Conservation (phyloP, 2,329 filamentous ascomycete genomes). For the Xylariaceae sp. region DNA sequence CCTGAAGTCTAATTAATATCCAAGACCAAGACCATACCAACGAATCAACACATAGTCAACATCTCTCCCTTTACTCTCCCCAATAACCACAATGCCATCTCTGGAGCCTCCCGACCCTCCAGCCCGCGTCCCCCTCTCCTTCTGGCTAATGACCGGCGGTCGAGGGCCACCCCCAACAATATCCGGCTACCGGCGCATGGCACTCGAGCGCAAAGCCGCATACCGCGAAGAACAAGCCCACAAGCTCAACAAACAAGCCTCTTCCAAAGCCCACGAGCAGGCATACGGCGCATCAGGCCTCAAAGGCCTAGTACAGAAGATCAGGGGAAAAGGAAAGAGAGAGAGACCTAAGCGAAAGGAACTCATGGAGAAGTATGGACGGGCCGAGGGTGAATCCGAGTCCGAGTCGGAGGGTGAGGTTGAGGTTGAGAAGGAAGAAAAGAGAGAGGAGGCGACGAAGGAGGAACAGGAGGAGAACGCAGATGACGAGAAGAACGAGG, state of each 20-base stretch:
- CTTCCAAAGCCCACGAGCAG: slow-evolving; percentile 13
- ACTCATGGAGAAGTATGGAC: slow-evolving; percentile 2
- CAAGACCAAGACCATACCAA: no score
- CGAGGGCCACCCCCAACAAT: slow-evolving; percentile 9
- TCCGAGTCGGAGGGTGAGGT: background rate
- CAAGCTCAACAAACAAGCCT: slow-evolving; percentile 3
- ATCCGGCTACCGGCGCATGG: slow-evolving; percentile 11
- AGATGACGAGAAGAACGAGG: background rate
- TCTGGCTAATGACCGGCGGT: slow-evolving; percentile 17
- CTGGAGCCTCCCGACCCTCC: background rate
- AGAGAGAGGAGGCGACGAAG: background rate
- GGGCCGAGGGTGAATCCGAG: background rate
- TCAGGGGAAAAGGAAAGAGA: slow-evolving; percentile 5
- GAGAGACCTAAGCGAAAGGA: slow-evolving; percentile 1
- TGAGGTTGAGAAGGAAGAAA: background rate
- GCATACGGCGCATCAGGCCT: slow-evolving; percentile 13
- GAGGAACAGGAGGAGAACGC: background rate
- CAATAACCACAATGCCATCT: background rate
- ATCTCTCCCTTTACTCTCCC: no score
- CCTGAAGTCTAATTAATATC: no score
- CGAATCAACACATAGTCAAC: no score
- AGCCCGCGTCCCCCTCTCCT: slow-evolving; percentile 5
- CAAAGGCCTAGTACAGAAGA: background rate
- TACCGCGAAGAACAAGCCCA: slow-evolving; percentile 7
- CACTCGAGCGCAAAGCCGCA: slow-evolving; percentile 18